Percentiles rank a stretch among this genome's conserved stretches.
phyloP scores from a whole-genome alignment of 495 filamentous ascomycete species.

The Halenospora varia region DNA sequence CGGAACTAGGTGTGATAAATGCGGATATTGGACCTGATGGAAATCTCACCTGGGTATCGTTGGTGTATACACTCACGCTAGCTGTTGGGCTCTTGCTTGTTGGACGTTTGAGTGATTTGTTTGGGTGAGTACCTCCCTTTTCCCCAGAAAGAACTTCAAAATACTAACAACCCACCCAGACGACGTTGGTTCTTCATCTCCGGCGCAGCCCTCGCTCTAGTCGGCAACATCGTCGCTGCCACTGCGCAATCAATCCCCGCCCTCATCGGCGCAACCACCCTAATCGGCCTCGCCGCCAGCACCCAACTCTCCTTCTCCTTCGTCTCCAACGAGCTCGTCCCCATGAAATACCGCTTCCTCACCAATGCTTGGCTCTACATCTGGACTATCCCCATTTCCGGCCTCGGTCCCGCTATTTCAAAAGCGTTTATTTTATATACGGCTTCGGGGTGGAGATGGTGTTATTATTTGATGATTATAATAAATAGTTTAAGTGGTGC shows the following conservation, averaged over 20 bases:
- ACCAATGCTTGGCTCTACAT: constrained; percentile 10
- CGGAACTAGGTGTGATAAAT: constrained; percentile 21
- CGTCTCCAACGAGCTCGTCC: constrained; percentile 1
- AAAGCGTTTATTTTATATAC: constrained; percentile 27
- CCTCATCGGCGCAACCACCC: constrained; percentile 33
- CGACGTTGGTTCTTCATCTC: constrained; percentile 46
- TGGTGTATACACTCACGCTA: constrained; percentile 29
- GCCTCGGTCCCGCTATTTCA: constrained; percentile 22
- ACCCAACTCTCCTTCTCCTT: constrained; percentile 21
- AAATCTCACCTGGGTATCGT: constrained; percentile 32
- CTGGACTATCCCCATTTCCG: constrained; percentile 25
- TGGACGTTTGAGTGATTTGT: constrained; percentile 39
- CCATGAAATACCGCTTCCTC: constrained; percentile 8
- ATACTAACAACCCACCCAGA: not conserved
- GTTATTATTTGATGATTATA: constrained; percentile 31
- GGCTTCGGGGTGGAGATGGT: constrained; percentile 29
- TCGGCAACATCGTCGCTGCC: constrained; percentile 41
- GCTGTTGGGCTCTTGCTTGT: constrained; percentile 17
- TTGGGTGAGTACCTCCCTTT: constrained; percentile 36
- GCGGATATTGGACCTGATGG: constrained; percentile 31
- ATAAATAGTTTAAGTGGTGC: constrained; percentile 24
- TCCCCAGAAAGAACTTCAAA: too few relatives aligned
- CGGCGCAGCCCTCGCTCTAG: constrained; percentile 33
- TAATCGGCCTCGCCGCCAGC: constrained; percentile 31
- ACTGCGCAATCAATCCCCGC: constrained; percentile 37